Base-by-base conservation (phyloP, 768 basidiomycete species). In the Tulasnella sp. region DNA sequence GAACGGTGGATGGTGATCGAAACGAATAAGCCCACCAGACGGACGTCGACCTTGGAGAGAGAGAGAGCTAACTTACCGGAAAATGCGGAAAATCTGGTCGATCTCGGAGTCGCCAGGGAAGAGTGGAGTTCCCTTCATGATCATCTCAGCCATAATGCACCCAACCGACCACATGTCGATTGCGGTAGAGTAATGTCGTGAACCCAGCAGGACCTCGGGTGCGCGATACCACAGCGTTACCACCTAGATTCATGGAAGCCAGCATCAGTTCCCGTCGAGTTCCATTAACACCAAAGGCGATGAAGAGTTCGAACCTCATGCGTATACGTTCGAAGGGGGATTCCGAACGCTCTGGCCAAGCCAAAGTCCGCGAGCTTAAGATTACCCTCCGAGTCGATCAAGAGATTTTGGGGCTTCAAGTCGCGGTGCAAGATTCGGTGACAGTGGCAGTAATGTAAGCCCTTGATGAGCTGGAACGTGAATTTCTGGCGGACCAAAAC, bases 131-230 rank as follows among this genome's bases (percentile, higher is more conserved):
- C 83, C 94, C 81, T 91, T 90, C 93, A 97, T 95, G 78, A 96
- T 93, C 97, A 99, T 98, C 88, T 99, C 98, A 11, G 97, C 97
- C 84, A 98, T 96, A 85, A 99, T 99, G 85, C 97, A 98, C 0
- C 86, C 98, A 31, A 99, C 97, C n/a, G 96, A 97, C 98, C 98
- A 99, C 96, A 99, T 98, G 87, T 99, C 98, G 84, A 99, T 94
- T 3, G 96, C 95, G 2, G 98, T 99, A 22, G 96, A 93, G 87
- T 99, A 99, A 86, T 99, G 96, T 64, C 97, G 92, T 6, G 95
- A 94, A 42, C 97, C 97, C 1, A 99, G 92, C 28, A 99, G 89
- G 75, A 99, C 97, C 86, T 99, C 98, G 3, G 98, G 98, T 6
- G 97, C 96, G 75, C 98, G 95, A 85, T 99, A 99, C 98, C 98